phyloP scores from a whole-genome alignment of 2,329 filamentous ascomycete genomes.

The Trichoderma atroviride region DNA sequence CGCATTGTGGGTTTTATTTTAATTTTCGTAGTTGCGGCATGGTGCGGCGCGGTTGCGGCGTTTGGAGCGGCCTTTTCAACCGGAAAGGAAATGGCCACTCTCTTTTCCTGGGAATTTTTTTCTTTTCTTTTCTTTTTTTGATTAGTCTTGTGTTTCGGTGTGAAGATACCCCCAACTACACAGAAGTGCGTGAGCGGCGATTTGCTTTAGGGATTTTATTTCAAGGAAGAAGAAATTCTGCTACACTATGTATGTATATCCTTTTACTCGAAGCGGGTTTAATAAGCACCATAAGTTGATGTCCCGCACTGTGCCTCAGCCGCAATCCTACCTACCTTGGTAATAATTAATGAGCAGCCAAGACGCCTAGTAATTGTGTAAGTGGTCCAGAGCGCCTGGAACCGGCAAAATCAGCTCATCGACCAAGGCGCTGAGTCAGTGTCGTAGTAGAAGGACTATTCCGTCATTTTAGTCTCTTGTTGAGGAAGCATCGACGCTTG shows the following conservation, averaged over 20 bases:
- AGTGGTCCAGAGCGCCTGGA: neutral
- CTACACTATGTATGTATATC: neutral
- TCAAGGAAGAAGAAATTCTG: neutral
- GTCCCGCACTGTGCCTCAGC: neutral
- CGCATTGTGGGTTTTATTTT: neutral
- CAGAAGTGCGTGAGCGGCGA: neutral
- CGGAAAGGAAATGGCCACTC: neutral
- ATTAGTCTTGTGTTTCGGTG: neutral
- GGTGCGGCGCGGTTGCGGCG: constrained; percentile 14
- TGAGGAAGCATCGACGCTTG: neutral
- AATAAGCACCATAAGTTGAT: neutral
- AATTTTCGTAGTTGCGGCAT: constrained; percentile 10
- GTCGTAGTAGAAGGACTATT: neutral
- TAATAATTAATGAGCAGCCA: too few species aligned
- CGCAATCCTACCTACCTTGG: neutral
- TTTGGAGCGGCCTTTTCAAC: constrained; percentile 4
- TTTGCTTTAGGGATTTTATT: neutral
- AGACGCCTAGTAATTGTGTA: neutral
- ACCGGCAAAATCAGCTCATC: neutral
- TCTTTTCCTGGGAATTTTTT: neutral
- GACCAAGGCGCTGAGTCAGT: neutral
- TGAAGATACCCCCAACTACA: neutral
- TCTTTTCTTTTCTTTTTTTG: neutral
- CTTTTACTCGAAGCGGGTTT: neutral
- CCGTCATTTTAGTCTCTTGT: neutral